Evolutionary conservation across 768 basidiomycete species (phyloP).

Genomic region (Pleurotus sapidus): DNA sequence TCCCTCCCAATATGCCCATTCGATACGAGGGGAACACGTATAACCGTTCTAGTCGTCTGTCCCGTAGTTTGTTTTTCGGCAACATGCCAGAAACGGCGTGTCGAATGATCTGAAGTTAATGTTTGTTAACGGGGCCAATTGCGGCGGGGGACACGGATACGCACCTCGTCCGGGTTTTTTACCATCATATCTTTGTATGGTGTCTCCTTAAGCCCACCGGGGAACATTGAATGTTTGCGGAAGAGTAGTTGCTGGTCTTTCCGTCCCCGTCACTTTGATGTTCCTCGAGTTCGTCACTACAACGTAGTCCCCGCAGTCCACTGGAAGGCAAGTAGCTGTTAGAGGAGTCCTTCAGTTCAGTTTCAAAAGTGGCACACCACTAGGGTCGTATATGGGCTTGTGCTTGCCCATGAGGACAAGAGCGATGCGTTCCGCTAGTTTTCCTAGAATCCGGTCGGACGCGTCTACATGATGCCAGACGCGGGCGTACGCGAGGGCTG

Average conservation of each 20-base stretch:
- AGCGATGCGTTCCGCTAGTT: conserved; percentile 92
- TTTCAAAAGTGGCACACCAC: conserved; percentile 48
- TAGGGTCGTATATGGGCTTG: conserved; percentile 94
- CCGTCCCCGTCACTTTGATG: conserved; percentile 85
- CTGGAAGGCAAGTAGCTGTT: conserved; percentile 33
- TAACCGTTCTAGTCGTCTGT: conserved; percentile 81
- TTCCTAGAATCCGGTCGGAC: conserved; percentile 86
- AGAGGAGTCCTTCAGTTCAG: neutral
- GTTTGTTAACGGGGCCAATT: neutral
- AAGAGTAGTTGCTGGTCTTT: conserved; percentile 88
- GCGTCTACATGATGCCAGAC: conserved; percentile 97
- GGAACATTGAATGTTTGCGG: conserved; percentile 87
- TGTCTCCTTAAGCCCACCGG: conserved; percentile 91
- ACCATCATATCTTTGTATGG: conserved; percentile 82
- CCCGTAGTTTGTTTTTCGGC: conserved; percentile 95
- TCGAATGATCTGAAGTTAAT: conserved; percentile 73
- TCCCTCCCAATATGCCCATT: conserved; percentile 73
- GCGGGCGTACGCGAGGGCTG: conserved; percentile 91
- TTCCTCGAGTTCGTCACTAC: conserved; percentile 88
- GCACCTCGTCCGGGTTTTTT: conserved; percentile 85
- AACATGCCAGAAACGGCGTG: conserved; percentile 98
- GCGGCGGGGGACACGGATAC: conserved; percentile 21
- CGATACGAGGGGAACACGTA: conserved; percentile 83
- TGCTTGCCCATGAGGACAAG: conserved; percentile 98
- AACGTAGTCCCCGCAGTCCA: conserved; percentile 97